Conservation (phyloP, 106 monocot species). For the Acorus calamus region DNA sequence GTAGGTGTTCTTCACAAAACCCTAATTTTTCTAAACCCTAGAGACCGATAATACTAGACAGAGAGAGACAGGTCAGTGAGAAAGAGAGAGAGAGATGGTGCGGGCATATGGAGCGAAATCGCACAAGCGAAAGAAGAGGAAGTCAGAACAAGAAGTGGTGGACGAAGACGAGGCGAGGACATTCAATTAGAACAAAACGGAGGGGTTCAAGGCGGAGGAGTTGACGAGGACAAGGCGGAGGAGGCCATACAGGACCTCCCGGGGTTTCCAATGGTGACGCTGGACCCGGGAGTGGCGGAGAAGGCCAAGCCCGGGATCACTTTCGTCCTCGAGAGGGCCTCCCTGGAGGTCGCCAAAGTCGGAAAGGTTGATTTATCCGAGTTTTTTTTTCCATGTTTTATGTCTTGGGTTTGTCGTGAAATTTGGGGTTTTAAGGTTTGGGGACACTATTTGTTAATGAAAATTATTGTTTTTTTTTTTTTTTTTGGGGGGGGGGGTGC, state of each 20-base stretch:
- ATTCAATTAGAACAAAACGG: background rate
- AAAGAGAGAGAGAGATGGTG: conserved; percentile 28
- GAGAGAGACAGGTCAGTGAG: background rate
- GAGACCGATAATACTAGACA: background rate
- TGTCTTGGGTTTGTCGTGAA: no score
- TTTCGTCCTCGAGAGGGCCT: conserved; percentile 64
- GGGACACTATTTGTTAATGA: no score
- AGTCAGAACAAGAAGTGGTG: conserved; percentile 11
- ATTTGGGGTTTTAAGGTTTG: no score
- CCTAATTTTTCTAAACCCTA: no score
- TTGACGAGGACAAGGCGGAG: conserved; percentile 5
- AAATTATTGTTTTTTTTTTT: no score
- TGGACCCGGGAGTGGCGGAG: conserved; percentile 16
- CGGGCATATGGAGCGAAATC: conserved; percentile 36
- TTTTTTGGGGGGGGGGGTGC: no score
- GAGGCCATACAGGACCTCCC: conserved; percentile 21
- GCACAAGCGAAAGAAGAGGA: conserved; percentile 20
- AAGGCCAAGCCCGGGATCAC: conserved; percentile 28
- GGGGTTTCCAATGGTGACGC: conserved; percentile 25
- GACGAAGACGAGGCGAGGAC: conserved; percentile 4
- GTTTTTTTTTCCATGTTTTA: no score
- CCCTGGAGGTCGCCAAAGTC: conserved; percentile 57
- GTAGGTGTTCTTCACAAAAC: no score
- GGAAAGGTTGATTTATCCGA: conserved; percentile 34
- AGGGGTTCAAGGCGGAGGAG: conserved; percentile 1